Base-by-base conservation (phyloP, 441 rosid species). In the Raphanus hybrid region DNA sequence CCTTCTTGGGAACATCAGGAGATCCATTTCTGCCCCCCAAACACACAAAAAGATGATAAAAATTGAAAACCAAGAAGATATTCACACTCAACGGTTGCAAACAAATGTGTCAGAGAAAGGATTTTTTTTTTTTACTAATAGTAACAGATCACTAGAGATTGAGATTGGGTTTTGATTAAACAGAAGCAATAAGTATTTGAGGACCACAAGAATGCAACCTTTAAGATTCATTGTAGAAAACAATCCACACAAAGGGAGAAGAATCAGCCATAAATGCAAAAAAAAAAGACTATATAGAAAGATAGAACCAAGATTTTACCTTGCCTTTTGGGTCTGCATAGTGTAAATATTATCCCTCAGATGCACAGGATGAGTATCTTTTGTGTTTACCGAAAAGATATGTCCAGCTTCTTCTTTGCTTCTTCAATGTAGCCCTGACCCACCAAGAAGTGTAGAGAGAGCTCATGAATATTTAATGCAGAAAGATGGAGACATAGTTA, bases 271-370 rank as follows among this genome's bases (percentile, higher is more conserved):
- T 75, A 75, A 75, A 75, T 75, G 80, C 79, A 65, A 34, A 74
- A 75, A 75, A 54, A 66, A 64, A 59, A n/a, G n/a, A 45, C 52
- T 45, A 45, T 27, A 48, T 15, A 57, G 45, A 70, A 35, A 35
- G 69, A 39, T 1, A 41, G 71, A 62, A 65, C 62, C 70, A 71
- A 84, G 74, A 71, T 83, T 72, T 85, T 35, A 92, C 97, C 96
- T 91, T 82, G 85, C 81, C 86, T 90, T 92, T 71, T 91, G 90
- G 69, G 91, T 87, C 91, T 90, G 97, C 98, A 94, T 92, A 74
- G 73, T 88, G 83, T 67, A 66, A 35, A 80, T 75, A 73, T 69
- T 74, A 64, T 75, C 69, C 73, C 85, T 79, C 71, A 61, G 12
- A 72, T 74, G 66, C 83, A 76, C 80, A 75, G 64, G 67, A 75